Base-by-base conservation (phyloP, 1,139 yeast species). In the Ogataea hybrid region DNA sequence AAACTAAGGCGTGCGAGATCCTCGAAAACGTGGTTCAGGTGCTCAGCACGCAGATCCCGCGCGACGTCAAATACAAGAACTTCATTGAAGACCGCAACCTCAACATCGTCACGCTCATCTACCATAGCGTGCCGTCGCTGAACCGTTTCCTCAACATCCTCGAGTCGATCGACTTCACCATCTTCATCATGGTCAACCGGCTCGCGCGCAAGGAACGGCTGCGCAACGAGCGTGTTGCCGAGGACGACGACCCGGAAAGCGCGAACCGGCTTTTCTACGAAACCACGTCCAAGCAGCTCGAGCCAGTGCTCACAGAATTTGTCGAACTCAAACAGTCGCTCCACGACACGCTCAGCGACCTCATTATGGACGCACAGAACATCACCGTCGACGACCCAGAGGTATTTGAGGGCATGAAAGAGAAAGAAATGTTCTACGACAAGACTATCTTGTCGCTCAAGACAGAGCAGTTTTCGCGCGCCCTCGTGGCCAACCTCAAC, bases 351-450 rank as follows among this genome's bases (percentile, higher is more conserved):
- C 68, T 84, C 32, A 69, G 81, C 6, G 74, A 75, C 22, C 69
- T 87, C 12, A 70, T 85, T 21, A 75, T 84, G 73, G 77, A 83
- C 21, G 73, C 87, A 0, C 95, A 86, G 54, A 73, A 81, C 5
- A 66, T 85, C 14, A 83, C 95, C 0, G 67, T 84, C 12, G 77
- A 74, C 28, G 94, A 85, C 54, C 87, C 90, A 1, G 87, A 82
- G 45, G 83, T 81, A 2, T 84, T 84, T 62, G 70, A 72, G 42
- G 76, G 85, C 0, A 69, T 83, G 63, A 71, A 70, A 48, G 81
- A 80, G 29, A 84, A 80, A 30, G 77, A 75, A 32, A 36, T 48
- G n/a, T 29, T 47, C 21, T 73, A 73, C 44, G 65, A 68, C 43
- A 64, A 71, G 15, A 71, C 70, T 4, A 57, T 65, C 3, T 61